Evolutionary conservation across 164 flowering plant genomes (phyloP), one percentile per base, ranked within the genome.

Genomic region (grape (Vitis vinifera)): DNA sequence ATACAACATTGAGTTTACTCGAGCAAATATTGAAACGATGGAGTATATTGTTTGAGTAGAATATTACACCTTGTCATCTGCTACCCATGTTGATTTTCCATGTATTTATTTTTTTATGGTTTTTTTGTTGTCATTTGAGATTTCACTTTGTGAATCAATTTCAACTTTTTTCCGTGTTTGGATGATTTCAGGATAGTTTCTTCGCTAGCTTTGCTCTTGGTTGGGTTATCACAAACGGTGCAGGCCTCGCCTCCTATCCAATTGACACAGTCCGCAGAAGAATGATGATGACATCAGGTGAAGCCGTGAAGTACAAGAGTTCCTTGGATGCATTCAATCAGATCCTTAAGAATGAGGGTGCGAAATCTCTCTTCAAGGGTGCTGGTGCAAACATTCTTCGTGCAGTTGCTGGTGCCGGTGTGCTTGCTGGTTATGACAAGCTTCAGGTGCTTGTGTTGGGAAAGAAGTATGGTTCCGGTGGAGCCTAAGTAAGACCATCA

Each of bases 401-500:
- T 67, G 91, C 91, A 12, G 71, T 88, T 80, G 91, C 91, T 12
- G 91, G 91, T 68, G 91, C 91, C 73, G 91, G 91, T 80, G 91
- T 88, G 81, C 87, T 88, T 30, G 83, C 91, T 0, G 89, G 91
- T 70, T 88, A 88, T 15, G 91, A 88, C 85, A 84, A 88, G 84
- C 86, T 88, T 50, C 91, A 88, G 87, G 48, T 88, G 50, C 49
- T 88, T 55, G 82, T 87, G n/a, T 71, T 88, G 13, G 91, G 91
- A 60, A 88, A 88, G 91, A 86, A 88, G 78, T 88, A 77, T 48
- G 88, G 89, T 10, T 84, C 88, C 14, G 91, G 91, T 13, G 87
- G 88, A 1, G 89, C 77, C 68, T 85, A 78, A 85, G 59, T 66
- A 4, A 52, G 59, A 44, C 10, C n/a, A 30, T 6, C 7, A 37